Base-by-base conservation (phyloP, 2,329 filamentous ascomycete genomes). In the Magnaporthiopsis rhizophila region DNA sequence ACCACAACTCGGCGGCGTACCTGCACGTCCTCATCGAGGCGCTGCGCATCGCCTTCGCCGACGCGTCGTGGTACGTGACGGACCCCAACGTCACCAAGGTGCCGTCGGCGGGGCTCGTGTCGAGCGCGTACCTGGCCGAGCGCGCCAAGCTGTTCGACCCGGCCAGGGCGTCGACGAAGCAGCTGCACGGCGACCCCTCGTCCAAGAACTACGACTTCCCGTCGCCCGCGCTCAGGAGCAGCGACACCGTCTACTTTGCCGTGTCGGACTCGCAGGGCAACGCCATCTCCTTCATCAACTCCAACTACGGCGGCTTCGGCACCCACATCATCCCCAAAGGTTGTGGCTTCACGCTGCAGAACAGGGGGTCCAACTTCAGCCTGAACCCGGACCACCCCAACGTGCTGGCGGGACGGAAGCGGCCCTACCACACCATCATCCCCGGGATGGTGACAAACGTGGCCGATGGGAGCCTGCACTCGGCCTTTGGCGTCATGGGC, bases 401-500 rank as follows among this genome's bases (percentile, higher is more conserved):
- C 72, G 82, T 82, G 21, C 83, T 95, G 24, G 90, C 85, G 11
- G 90, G 92, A 0, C 81, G 86, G 18, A 97, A 97, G 79, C 78
- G 94, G 50, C 93, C 94, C 0, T 98, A 97, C 76, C 94, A 97
- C 75, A 98, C 94, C 60, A 97, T 98, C 74, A 98, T 98, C 69
- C 94, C 94, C 0, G 93, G 90, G 0, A 83, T 97, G 75, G 85
- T 93, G 24, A 97, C 94, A 0, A 90, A 94, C 67, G 74, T 85
- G 15, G 79, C 79, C 18, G 91, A 94, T 68, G 85, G 86, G 28
- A 86, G 83, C 58, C 77, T 97, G 62, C 90, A 96, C 73, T 89
- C 86, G 3, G 89, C 95, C 0, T 96, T 93, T 69, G 94, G 94
- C 58, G 92, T 97, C 66, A 97, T 98, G 94, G 94, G 94, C 45